A percentile compares a stretch with the other conserved stretches of the same genome.
These are phyloP conservation scores for Phycomyces nitens DNA, from an alignment of 192 early-diverging fungal genomes.

Conservation along the genomic window DNA sequence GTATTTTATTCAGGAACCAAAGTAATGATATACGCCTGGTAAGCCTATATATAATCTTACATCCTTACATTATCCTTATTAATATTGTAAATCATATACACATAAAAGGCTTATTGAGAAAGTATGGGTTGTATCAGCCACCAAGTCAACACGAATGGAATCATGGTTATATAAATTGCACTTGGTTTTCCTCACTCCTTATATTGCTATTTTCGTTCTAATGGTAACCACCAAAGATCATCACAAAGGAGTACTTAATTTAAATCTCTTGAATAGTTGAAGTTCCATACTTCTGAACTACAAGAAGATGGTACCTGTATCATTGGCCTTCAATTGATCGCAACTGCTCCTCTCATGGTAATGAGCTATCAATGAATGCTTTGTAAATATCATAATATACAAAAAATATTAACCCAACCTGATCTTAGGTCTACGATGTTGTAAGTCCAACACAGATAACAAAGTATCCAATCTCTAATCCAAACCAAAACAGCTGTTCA, in stretches of 20 bases:
- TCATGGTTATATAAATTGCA: conserved; percentile 29
- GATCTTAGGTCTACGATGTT: conserved; percentile 29
- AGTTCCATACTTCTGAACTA: conserved; percentile 24
- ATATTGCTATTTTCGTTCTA: conserved; percentile 30
- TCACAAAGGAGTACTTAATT: no score
- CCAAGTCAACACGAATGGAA: conserved; percentile 16
- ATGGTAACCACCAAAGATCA: conserved; percentile 24
- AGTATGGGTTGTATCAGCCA: conserved; percentile 30
- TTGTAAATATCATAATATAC: no score
- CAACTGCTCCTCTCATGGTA: conserved; percentile 36
- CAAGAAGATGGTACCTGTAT: conserved; percentile 21
- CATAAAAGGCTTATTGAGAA: conserved; percentile 29
- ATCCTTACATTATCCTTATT: not conserved
- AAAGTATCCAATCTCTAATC: not conserved
- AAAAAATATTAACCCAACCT: not conserved
- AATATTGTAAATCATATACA: not conserved
- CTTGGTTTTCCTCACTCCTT: conserved; percentile 23
- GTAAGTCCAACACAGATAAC: conserved; percentile 13
- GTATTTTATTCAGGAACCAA: conserved; percentile 44
- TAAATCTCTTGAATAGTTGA: conserved; percentile 20
- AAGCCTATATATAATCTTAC: no score
- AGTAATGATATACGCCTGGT: conserved; percentile 42
- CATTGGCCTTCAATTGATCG: conserved; percentile 29
- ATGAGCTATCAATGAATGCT: no score
- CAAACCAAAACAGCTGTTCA: conserved; percentile 28